Evolutionary conservation across 129 eudicot species (phyloP).

Genomic region (Lonicera japonica): DNA sequence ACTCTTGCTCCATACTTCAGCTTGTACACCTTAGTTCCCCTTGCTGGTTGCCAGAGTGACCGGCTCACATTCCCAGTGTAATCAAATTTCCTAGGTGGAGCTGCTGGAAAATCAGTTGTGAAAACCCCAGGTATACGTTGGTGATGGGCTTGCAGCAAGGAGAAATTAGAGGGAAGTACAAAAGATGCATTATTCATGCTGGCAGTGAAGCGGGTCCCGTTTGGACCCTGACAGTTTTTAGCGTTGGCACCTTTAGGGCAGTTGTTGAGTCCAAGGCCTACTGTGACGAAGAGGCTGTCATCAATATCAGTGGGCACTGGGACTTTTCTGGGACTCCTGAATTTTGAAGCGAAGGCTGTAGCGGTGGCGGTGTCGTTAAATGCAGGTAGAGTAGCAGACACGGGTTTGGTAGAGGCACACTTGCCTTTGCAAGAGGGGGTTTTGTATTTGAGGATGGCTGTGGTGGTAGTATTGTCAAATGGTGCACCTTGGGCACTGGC

Average conservation of each 20-base stretch:
- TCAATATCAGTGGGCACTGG: slow-evolving; percentile 66
- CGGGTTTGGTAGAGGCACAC: slow-evolving; percentile 41
- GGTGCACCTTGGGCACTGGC: slow-evolving; percentile 87
- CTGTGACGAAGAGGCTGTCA: slow-evolving; percentile 64
- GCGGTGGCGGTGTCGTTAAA: slow-evolving; percentile 81
- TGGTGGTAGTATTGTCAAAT: slow-evolving; percentile 91
- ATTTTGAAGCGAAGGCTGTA: slow-evolving; percentile 60
- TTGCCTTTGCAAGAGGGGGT: slow-evolving; percentile 58
- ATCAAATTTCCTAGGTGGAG: slow-evolving; percentile 72
- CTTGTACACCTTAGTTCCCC: slow-evolving; percentile 61
- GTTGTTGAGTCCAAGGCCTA: slow-evolving; percentile 60
- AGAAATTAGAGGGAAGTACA: slow-evolving; percentile 68
- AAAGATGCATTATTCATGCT: slow-evolving; percentile 95
- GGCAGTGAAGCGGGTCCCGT: slow-evolving; percentile 73
- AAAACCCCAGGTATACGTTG: slow-evolving; percentile 75
- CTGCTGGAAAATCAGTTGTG: slow-evolving; percentile 72
- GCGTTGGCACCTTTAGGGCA: slow-evolving; percentile 61
- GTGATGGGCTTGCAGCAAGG: slow-evolving; percentile 81
- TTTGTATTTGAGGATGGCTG: slow-evolving; percentile 89
- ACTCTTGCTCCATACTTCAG: slow-evolving; percentile 72
- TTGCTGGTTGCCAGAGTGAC: slow-evolving; percentile 72
- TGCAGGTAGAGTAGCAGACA: slow-evolving; percentile 72
- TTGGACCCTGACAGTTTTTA: slow-evolving; percentile 79
- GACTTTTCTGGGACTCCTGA: slow-evolving; percentile 57
- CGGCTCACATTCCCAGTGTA: slow-evolving; percentile 86